Evolutionary conservation across 2,329 filamentous ascomycete genomes (phyloP), one percentile per base, ranked within the genome.

Genomic region (Colletotrichum tropicicola): DNA sequence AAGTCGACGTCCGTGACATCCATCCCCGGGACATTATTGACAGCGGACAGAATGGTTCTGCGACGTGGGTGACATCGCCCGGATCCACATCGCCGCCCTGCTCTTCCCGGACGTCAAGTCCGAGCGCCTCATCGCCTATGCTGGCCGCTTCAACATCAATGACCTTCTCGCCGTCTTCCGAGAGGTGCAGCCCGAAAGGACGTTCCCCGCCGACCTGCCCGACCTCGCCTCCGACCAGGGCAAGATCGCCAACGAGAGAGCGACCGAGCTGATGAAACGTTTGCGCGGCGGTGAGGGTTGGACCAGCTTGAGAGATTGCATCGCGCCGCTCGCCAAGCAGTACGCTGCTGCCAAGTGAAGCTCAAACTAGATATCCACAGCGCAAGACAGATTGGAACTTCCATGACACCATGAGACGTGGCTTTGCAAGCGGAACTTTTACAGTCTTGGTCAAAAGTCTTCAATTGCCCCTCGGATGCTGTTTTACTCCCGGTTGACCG

Each of bases 41-140:
- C 25, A 51, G 5, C 32, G 6, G 21, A 5, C 10, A 51, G 44
- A 59, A 53, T 53, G 60, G 54, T 64, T 47, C 39, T 54, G 60
- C 47, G 47, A 59, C 32, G 47, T 64, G 10, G 32, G 51, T 13
- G 55, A 64, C 35, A 59, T 64, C 12, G 60, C 60, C 21, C 28
- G 21, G 12, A 41, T 64, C 19, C 60, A 64, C 37, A 41, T 59
- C 41, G 60, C 28, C 10, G 55, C 60, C 12, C 60, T 59, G 13
- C 55, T 59, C 12, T 13, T 39, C 12, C 47, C 47, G 17, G 55
- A 64, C 15, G 48, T 64, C 35, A n/a, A 59, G 15, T 58, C 54
- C 37, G 55, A 64, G 28, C 55, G 45, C 3, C 45, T 53, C 28
- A 37, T 59, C 17, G 60, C 60, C 8, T 53, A 53, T 23, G 54